A percentile compares a stretch with the other conserved stretches of the same genome.
phyloP scores from a whole-genome alignment of 805 yeast species.

The Dipodascopsis uninucleata region DNA sequence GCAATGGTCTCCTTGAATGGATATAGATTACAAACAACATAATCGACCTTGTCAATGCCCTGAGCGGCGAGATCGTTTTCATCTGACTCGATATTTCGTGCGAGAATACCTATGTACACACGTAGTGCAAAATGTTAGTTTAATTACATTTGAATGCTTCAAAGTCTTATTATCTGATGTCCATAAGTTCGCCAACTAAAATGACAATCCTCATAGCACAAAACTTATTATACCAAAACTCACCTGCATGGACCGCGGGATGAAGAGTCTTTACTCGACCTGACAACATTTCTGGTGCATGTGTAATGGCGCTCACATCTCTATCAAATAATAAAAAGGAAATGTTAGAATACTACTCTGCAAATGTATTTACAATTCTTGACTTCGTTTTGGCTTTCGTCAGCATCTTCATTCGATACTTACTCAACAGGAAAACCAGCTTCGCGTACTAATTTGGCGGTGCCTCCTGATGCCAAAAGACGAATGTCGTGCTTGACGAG shows the following conservation, averaged over 20 bases:
- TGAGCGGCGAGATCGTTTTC: constrained; percentile 83
- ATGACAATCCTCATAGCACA: constrained; percentile 11
- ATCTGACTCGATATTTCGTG: constrained; percentile 87
- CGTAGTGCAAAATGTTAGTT: too few relatives aligned
- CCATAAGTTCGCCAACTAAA: too few relatives aligned
- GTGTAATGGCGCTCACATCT: constrained; percentile 90
- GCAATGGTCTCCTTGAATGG: constrained; percentile 98
- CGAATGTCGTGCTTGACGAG: constrained; percentile 83
- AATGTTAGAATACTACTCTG: constrained; percentile 3
- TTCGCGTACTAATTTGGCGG: constrained; percentile 89
- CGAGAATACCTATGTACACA: constrained; percentile 60
- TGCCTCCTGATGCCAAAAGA: constrained; percentile 95
- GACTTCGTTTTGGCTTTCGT: background rate
- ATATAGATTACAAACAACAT: constrained; percentile 94
- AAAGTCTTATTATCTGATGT: too few relatives aligned
- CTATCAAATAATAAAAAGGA: constrained; percentile 10
- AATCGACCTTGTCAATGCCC: constrained; percentile 93
- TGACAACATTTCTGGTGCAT: constrained; percentile 98
- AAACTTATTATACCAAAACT: too few relatives aligned
- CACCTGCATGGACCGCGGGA: constrained; percentile 97
- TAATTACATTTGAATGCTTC: too few relatives aligned
- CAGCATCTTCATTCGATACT: constrained; percentile 15
- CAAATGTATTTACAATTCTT: background rate
- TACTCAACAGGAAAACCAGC: constrained; percentile 94
- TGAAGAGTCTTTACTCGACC: constrained; percentile 98